Conservation (phyloP, 2,329 filamentous ascomycete species). For the Hymenoscyphus albidus region DNA sequence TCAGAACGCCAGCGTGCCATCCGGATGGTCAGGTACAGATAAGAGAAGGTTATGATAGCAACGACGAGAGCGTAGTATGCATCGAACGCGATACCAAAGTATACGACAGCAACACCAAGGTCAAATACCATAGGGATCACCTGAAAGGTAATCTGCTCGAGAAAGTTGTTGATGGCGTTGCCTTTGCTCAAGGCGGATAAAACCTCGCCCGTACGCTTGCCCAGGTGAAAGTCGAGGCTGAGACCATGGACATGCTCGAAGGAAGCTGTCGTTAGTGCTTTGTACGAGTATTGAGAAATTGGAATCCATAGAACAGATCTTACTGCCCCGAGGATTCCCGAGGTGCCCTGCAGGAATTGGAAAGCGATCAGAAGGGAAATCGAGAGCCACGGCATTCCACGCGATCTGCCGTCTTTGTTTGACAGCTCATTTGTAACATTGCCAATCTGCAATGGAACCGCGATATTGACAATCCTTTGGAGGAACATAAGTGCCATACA, state of each 20-base stretch:
- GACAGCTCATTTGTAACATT: slow-evolving; percentile 72
- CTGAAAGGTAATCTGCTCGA: slow-evolving; percentile 95
- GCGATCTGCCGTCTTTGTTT: slow-evolving; percentile 44
- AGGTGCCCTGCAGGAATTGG: slow-evolving; percentile 80
- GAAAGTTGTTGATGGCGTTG: slow-evolving; percentile 90
- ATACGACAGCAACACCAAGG: slow-evolving; percentile 77
- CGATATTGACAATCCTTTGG: slow-evolving; percentile 80
- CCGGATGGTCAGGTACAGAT: slow-evolving; percentile 92
- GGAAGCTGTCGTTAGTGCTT: slow-evolving; percentile 86
- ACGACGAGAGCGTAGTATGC: slow-evolving; percentile 88
- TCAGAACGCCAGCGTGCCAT: slow-evolving; percentile 93
- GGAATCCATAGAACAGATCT: slow-evolving; percentile 91
- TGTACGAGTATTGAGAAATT: slow-evolving; percentile 94
- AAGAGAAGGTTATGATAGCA: slow-evolving; percentile 87
- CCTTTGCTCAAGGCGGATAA: slow-evolving; percentile 94
- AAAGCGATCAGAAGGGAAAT: slow-evolving; percentile 75
- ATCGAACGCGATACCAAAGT: slow-evolving; percentile 76
- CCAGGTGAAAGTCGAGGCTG: slow-evolving; percentile 92
- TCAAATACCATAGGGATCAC: slow-evolving; percentile 94
- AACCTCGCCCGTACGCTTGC: slow-evolving; percentile 94
- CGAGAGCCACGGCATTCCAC: slow-evolving; percentile 61
- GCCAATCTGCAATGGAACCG: slow-evolving; percentile 80
- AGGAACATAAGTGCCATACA: slow-evolving; percentile 78
- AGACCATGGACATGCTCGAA: slow-evolving; percentile 97
- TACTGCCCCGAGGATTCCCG: slow-evolving; percentile 78